Percentiles rank a stretch among this genome's conserved stretches.
These are phyloP conservation scores for Cyclocybe cylindracea DNA, from an alignment of 768 basidiomycete genomes.

Conservation along the genomic window DNA sequence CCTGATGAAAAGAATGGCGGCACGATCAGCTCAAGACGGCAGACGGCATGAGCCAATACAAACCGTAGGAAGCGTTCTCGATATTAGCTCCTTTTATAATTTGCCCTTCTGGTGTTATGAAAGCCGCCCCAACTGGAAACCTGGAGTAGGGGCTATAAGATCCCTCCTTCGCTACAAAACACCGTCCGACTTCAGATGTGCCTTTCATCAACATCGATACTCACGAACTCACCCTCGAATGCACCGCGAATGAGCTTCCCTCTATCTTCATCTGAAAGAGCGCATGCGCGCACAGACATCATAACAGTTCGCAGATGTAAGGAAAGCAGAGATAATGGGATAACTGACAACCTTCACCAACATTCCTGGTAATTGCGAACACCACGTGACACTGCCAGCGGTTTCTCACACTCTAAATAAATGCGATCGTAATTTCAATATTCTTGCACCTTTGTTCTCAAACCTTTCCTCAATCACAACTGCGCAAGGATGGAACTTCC, in stretches of 20 bases:
- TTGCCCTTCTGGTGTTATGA: conserved; percentile 66
- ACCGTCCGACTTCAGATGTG: not conserved
- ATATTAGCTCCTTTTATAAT: conserved; percentile 89
- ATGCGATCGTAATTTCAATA: too few species aligned
- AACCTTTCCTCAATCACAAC: too few species aligned
- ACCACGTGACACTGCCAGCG: too few species aligned
- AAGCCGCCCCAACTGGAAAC: conserved; percentile 90
- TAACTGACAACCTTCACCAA: too few species aligned
- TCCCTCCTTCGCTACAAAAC: conserved; percentile 57
- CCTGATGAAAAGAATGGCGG: conserved; percentile 43
- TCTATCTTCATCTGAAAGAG: conserved; percentile 43
- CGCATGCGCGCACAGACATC: conserved; percentile 23
- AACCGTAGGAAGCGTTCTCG: conserved; percentile 93
- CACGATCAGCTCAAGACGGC: not conserved
- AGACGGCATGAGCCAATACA: conserved; percentile 10
- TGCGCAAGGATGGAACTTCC: too few species aligned
- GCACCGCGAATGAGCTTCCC: conserved; percentile 55
- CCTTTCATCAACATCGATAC: not conserved
- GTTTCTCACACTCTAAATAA: too few species aligned
- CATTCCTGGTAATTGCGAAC: too few species aligned
- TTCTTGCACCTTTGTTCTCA: too few species aligned
- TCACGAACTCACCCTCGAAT: conserved; percentile 48
- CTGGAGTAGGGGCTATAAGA: conserved; percentile 88
- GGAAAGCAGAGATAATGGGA: too few species aligned
- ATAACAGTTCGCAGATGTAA: not conserved